Percentiles rank a stretch among this genome's conserved stretches.
phyloP scores from a whole-genome alignment of 139 green algal species.

The Chlorella sp. region DNA sequence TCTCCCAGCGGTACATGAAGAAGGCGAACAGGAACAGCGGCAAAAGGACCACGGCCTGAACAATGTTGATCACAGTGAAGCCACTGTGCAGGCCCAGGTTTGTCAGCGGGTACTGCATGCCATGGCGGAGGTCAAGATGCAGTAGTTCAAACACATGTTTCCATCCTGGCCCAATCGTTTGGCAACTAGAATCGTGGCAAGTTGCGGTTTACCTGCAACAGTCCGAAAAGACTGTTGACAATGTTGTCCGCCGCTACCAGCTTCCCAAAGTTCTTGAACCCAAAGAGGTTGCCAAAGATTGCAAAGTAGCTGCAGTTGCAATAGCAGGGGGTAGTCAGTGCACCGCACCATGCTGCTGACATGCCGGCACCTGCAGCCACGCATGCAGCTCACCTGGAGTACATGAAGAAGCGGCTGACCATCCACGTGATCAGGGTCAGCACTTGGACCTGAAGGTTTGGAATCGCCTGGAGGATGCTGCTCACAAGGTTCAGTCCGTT shows the following conservation, averaged over 20 bases:
- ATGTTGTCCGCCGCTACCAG: slow-evolving; percentile 74
- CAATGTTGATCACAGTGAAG: slow-evolving; percentile 65
- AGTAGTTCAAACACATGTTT: background rate
- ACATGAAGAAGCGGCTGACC: slow-evolving; percentile 66
- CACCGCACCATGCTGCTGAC: background rate
- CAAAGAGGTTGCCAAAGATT: slow-evolving; percentile 73
- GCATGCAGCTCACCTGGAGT: slow-evolving; percentile 36
- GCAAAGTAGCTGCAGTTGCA: slow-evolving; percentile 57
- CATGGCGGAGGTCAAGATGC: background rate
- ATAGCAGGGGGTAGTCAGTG: no score
- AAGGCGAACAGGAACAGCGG: slow-evolving; percentile 41
- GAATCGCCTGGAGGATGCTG: slow-evolving; percentile 59
- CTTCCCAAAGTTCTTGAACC: slow-evolving; percentile 66
- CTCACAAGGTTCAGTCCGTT: slow-evolving; percentile 55
- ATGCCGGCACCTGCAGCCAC: no score
- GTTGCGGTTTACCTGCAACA: slow-evolving; percentile 38
- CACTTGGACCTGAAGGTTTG: slow-evolving; percentile 53
- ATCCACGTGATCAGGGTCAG: slow-evolving; percentile 66
- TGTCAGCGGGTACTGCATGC: slow-evolving; percentile 52
- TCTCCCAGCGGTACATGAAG: slow-evolving; percentile 54
- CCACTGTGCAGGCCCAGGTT: slow-evolving; percentile 53
- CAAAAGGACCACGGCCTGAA: slow-evolving; percentile 45
- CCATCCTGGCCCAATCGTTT: no score
- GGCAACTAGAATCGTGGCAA: no score
- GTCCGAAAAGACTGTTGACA: slow-evolving; percentile 65